These are phyloP conservation scores for Amanita molliuscula DNA, from an alignment of 768 basidiomycete genomes.

Conservation along the genomic window DNA sequence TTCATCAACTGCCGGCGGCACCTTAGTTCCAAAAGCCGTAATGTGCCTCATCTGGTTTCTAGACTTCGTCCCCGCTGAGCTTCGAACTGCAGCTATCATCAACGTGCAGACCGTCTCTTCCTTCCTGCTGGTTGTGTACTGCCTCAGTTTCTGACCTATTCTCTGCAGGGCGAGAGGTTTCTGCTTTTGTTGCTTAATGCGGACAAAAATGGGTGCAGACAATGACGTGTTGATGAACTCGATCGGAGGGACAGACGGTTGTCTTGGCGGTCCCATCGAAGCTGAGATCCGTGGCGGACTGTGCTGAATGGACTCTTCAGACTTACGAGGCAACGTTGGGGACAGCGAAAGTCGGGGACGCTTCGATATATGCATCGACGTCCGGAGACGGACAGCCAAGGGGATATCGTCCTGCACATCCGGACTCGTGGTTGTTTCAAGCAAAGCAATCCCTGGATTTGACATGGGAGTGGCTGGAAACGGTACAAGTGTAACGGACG, in stretches of 20 bases:
- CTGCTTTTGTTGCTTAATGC: slow-evolving; percentile 7
- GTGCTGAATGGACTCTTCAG: neutral
- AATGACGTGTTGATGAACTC: slow-evolving; percentile 13
- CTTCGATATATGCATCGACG: neutral
- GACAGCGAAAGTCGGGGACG: slow-evolving; percentile 1
- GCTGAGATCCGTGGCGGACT: neutral
- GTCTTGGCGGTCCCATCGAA: slow-evolving; percentile 3
- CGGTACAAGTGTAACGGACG: neutral
- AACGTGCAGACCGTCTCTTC: slow-evolving; percentile 16
- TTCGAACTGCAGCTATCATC: slow-evolving; percentile 42
- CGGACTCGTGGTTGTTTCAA: slow-evolving; percentile 8
- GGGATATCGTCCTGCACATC: neutral
- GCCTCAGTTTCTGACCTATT: neutral
- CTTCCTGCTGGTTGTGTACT: slow-evolving; percentile 10
- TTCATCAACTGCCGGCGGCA: slow-evolving; percentile 39
- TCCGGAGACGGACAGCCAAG: neutral
- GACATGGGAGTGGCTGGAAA: slow-evolving; percentile 15
- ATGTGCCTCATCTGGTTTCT: slow-evolving; percentile 43
- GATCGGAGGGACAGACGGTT: slow-evolving; percentile 18
- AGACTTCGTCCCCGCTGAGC: slow-evolving; percentile 28
- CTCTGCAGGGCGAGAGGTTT: slow-evolving; percentile 1
- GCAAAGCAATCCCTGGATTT: slow-evolving; percentile 19
- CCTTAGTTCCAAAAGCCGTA: slow-evolving; percentile 49
- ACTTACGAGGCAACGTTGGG: slow-evolving; percentile 1
- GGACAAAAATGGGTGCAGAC: slow-evolving; percentile 1